A percentile compares a stretch with the other conserved stretches of the same genome.
These are phyloP conservation scores for Leptographium galeiforme DNA, from an alignment of 2,329 filamentous ascomycete species.

Conservation along the genomic window DNA sequence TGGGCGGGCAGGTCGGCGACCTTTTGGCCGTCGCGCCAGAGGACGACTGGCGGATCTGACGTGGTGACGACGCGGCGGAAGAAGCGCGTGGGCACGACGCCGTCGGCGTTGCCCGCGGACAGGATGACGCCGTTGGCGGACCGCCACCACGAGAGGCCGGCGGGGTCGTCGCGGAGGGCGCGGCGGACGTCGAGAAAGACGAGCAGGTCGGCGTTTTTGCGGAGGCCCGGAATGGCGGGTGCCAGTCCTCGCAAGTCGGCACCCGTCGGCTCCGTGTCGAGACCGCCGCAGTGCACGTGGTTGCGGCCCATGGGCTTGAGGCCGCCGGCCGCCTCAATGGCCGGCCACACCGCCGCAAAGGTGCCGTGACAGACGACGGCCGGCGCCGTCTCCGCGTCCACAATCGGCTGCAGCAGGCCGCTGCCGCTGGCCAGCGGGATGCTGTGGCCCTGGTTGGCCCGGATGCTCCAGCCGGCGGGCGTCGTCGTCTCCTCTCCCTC, in stretches of 20 bases:
- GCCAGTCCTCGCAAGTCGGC: too few species aligned
- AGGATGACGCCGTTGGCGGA: slow-evolving; percentile 69
- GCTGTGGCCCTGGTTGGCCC: slow-evolving; percentile 89
- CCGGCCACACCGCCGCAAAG: slow-evolving; percentile 65
- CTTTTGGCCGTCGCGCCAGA: slow-evolving; percentile 59
- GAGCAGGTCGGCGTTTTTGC: slow-evolving; percentile 60
- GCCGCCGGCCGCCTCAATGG: slow-evolving; percentile 64
- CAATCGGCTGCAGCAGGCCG: slow-evolving; percentile 53
- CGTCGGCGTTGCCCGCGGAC: slow-evolving; percentile 45
- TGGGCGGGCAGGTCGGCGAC: slow-evolving; percentile 51
- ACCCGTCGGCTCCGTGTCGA: not conserved
- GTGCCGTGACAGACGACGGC: slow-evolving; percentile 72
- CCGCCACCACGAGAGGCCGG: slow-evolving; percentile 55
- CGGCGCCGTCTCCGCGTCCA: slow-evolving; percentile 46
- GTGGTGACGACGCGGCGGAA: slow-evolving; percentile 60
- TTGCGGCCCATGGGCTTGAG: slow-evolving; percentile 70
- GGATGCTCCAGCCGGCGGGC: slow-evolving; percentile 67
- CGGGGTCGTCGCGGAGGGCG: slow-evolving; percentile 42
- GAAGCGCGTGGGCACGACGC: slow-evolving; percentile 49
- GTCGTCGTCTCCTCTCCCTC: slow-evolving; percentile 18
- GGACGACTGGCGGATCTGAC: slow-evolving; percentile 30
- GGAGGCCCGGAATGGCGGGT: slow-evolving; percentile 56
- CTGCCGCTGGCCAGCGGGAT: slow-evolving; percentile 60
- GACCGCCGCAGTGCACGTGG: slow-evolving; percentile 71
- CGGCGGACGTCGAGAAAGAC: slow-evolving; percentile 61